Evolutionary conservation across 495 filamentous ascomycete species (phyloP).

Genomic region (Penicillium robsamsonii): DNA sequence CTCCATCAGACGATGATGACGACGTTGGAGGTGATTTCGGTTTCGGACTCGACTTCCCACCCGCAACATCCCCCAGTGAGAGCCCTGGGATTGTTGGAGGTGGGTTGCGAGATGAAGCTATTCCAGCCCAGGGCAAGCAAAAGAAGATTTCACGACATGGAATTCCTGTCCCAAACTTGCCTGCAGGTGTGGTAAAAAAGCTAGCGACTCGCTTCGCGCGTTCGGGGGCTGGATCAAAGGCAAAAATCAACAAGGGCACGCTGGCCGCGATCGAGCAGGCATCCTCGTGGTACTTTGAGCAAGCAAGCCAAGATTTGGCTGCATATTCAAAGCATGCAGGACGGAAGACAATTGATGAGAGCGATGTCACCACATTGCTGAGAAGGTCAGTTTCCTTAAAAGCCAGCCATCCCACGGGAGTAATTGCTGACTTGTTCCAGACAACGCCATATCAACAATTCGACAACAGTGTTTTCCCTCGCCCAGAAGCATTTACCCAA

Average conservation of each 20-base stretch:
- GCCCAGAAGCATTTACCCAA: slow-evolving; percentile 78
- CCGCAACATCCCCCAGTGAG: slow-evolving; percentile 35
- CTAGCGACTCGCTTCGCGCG: slow-evolving; percentile 70
- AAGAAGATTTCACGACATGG: slow-evolving; percentile 68
- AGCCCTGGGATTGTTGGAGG: slow-evolving; percentile 42
- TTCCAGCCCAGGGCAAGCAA: slow-evolving; percentile 35
- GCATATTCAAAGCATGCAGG: slow-evolving; percentile 79
- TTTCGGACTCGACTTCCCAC: slow-evolving; percentile 29
- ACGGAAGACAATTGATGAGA: slow-evolving; percentile 81
- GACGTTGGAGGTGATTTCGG: slow-evolving; percentile 30
- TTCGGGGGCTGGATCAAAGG: slow-evolving; percentile 55
- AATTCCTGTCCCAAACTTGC: slow-evolving; percentile 71
- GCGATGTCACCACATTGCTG: slow-evolving; percentile 77
- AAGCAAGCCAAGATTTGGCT: slow-evolving; percentile 72
- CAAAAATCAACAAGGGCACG: slow-evolving; percentile 68
- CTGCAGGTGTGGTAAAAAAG: slow-evolving; percentile 67
- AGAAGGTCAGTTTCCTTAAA: slow-evolving; percentile 55
- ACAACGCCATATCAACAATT: slow-evolving; percentile 71
- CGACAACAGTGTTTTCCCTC: slow-evolving; percentile 76
- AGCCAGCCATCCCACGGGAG: not conserved
- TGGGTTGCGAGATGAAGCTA: slow-evolving; percentile 40
- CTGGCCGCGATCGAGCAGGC: slow-evolving; percentile 73
- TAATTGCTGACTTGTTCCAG: slow-evolving; percentile 48
- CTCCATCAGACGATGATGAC: slow-evolving; percentile 24
- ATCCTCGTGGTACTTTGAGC: slow-evolving; percentile 86